These are phyloP conservation scores for Pachysandra terminalis DNA, from an alignment of 164 flowering plant genomes.

Conservation along the genomic window DNA sequence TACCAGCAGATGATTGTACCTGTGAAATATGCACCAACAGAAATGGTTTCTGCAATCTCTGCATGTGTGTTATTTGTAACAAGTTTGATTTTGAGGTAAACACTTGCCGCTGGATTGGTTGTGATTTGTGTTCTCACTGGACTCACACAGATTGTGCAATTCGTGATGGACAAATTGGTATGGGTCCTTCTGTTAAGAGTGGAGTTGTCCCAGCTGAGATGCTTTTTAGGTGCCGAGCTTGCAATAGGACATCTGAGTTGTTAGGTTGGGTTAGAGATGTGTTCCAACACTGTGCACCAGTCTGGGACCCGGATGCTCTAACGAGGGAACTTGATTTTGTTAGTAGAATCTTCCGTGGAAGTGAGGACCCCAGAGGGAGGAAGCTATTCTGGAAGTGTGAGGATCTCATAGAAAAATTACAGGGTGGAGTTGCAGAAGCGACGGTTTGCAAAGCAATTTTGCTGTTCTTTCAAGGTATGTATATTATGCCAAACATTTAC, in stretches of 20 bases:
- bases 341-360: conserved; percentile 81
- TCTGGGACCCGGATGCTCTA: conserved; percentile 81
- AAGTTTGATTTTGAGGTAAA: conserved; percentile 98
- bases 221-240: conserved; percentile 90
- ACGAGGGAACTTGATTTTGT: conserved; percentile 87
- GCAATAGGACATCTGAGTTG: conserved; percentile 83
- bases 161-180: conserved; percentile 74
- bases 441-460: conserved; percentile 67
- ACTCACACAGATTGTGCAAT: conserved; percentile 98
- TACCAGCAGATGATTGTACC: conserved; percentile 92
- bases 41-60: conserved; percentile 92
- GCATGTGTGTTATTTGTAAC: conserved; percentile 96
- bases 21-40: conserved; percentile 78
- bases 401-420: conserved; percentile 79
- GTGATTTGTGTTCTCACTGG: conserved; percentile 96
- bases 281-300: conserved; percentile 94
- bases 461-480: conserved; percentile 78
- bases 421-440: conserved; percentile 63
- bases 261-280: conserved; percentile 99
- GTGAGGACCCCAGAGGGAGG: conserved; percentile 85
- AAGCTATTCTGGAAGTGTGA: conserved; percentile 91
- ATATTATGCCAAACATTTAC: conserved; percentile 7
- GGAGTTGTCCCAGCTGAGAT: conserved; percentile 71
- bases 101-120: conserved; percentile 97
- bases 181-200: conserved; percentile 66